Percentiles rank a stretch among this genome's conserved stretches.
phyloP scores from a whole-genome alignment of 768 basidiomycete genomes.

The Tephrocybe sp. region DNA sequence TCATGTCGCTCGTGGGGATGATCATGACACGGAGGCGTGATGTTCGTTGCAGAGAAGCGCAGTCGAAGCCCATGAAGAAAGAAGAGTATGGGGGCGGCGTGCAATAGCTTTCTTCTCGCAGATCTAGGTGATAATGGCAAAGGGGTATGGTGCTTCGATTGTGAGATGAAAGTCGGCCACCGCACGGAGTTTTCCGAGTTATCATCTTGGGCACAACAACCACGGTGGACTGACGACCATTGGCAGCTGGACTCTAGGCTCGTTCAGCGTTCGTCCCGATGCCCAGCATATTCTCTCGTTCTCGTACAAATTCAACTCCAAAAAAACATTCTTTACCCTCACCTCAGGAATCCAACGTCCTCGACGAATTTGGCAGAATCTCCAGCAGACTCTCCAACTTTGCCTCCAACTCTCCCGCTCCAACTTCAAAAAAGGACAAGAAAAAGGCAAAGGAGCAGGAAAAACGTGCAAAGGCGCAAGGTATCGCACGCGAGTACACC shows the following conservation, averaged over 20 bases:
- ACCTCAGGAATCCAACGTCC: conserved; percentile 26
- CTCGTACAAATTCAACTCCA: conserved; percentile 61
- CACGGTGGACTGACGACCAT: conserved; percentile 12
- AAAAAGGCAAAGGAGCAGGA: conserved; percentile 44
- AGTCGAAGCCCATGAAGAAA: too few relatives aligned
- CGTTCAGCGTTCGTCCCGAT: conserved; percentile 45
- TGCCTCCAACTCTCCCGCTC: conserved; percentile 23
- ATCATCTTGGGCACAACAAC: conserved; percentile 7
- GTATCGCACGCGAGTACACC: conserved; percentile 33
- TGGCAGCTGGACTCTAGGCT: conserved; percentile 16
- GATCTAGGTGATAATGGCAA: neutral
- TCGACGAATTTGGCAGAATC: conserved; percentile 71
- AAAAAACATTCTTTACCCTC: conserved; percentile 35
- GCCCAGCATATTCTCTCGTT: conserved; percentile 75
- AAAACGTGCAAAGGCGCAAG: conserved; percentile 42
- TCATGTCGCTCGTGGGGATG: too few relatives aligned
- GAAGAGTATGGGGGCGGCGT: neutral
- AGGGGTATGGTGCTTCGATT: neutral
- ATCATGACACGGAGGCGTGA: neutral
- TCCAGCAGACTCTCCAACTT: conserved; percentile 42
- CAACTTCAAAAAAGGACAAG: conserved; percentile 51
- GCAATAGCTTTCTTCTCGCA: neutral
- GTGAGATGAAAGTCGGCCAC: neutral
- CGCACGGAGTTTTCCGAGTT: conserved; percentile 13
- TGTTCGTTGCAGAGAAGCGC: too few relatives aligned